phyloP scores from a whole-genome alignment of 768 basidiomycete genomes.

The Dendrothele bispora region DNA sequence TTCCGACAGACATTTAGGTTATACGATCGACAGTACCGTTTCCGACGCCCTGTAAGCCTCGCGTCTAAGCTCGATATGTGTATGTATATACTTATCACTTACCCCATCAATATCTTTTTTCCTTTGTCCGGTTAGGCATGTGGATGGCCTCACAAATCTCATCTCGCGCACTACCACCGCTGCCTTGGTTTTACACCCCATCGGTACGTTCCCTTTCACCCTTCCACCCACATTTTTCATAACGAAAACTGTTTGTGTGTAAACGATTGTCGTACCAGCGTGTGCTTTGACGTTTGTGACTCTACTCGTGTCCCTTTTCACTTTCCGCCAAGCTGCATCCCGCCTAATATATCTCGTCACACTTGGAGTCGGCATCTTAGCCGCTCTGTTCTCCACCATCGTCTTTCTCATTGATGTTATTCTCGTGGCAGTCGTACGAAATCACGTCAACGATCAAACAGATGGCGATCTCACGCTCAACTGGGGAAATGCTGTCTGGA shows the following conservation, averaged over 20 bases:
- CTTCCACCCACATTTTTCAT: no score
- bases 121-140: slow-evolving; percentile 28
- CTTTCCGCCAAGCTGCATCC: slow-evolving; percentile 39
- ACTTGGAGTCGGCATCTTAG: slow-evolving; percentile 34
- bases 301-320: slow-evolving; percentile 45
- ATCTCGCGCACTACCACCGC: slow-evolving; percentile 47
- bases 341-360: slow-evolving; percentile 39
- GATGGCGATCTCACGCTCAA: slow-evolving; percentile 38
- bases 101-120: slow-evolving; percentile 10
- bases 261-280: slow-evolving; percentile 28
- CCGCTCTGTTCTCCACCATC: slow-evolving; percentile 46
- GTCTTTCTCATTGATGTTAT: slow-evolving; percentile 55
- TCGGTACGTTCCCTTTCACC: slow-evolving; percentile 35
- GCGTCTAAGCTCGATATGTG: slow-evolving; percentile 8
- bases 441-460: slow-evolving; percentile 40
- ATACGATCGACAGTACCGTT: slow-evolving; percentile 52
- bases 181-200: slow-evolving; percentile 54
- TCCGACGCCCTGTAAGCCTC: slow-evolving; percentile 42
- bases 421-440: slow-evolving; percentile 44
- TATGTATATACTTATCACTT: slow-evolving; percentile 7
- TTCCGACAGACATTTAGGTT: slow-evolving; percentile 50
- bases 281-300: slow-evolving; percentile 52
- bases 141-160: slow-evolving; percentile 33
- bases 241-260: background rate
- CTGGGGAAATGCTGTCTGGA: slow-evolving; percentile 58